These are phyloP conservation scores for Fragilaria radians DNA, from an alignment of 108 stramenopile genomes.

Conservation along the genomic window DNA sequence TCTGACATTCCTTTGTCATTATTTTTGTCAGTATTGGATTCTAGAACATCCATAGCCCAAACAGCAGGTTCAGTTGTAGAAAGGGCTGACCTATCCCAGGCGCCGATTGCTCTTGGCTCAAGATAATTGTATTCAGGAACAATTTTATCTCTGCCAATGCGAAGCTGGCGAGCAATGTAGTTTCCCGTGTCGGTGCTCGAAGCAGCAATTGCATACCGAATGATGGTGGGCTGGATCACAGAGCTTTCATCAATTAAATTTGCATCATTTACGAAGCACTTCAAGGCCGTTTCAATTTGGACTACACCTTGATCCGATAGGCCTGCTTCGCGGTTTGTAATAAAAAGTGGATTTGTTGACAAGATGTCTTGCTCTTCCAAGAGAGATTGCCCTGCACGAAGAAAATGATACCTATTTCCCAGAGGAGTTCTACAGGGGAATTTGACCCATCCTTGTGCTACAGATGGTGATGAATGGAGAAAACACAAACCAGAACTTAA, in stretches of 20 bases:
- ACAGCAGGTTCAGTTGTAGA: constrained; percentile 48
- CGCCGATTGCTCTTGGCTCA: constrained; percentile 72
- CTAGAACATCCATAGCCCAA: constrained; percentile 60
- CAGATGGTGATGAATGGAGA: too few species aligned
- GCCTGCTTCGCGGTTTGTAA: constrained; percentile 75
- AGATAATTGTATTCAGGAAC: constrained; percentile 79
- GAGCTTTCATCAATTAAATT: constrained; percentile 15
- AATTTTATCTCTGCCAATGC: constrained; percentile 65
- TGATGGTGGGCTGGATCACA: constrained; percentile 64
- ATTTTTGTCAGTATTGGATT: constrained; percentile 49
- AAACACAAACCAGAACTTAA: too few species aligned
- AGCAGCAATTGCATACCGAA: constrained; percentile 62
- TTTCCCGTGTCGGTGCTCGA: constrained; percentile 53
- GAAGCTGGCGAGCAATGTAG: constrained; percentile 44
- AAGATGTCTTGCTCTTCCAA: constrained; percentile 67
- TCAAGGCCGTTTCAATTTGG: constrained; percentile 35
- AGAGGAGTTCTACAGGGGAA: constrained; percentile 44
- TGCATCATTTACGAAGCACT: constrained; percentile 9
- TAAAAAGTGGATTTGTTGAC: constrained; percentile 70
- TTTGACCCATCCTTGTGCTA: constrained; percentile 24
- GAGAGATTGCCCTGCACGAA: constrained; percentile 48
- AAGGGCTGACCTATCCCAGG: constrained; percentile 53
- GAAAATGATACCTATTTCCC: constrained; percentile 61
- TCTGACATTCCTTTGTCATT: too few species aligned
- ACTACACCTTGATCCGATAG: constrained; percentile 37